A percentile compares a stretch with the other conserved stretches of the same genome.
Evolutionary conservation across 495 filamentous ascomycete species (phyloP).

Genomic region (Podospora didyma): DNA sequence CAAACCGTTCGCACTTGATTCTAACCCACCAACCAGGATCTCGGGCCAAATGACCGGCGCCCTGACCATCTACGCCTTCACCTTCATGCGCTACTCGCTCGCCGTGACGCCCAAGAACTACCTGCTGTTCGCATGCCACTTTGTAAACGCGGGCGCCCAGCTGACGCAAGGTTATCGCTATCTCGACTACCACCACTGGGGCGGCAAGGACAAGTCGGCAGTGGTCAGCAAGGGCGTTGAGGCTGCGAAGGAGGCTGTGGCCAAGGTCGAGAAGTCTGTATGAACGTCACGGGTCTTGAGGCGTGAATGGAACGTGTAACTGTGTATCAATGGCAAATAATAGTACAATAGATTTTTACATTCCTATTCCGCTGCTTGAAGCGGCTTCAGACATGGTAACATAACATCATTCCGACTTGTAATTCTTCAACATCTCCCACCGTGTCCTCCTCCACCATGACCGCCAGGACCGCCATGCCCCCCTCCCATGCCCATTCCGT

Average conservation of each 20-base stretch:
- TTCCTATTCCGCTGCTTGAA: no score
- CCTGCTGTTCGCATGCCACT: conserved; percentile 86
- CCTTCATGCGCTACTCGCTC: conserved; percentile 94
- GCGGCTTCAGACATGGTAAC: no score
- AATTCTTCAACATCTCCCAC: no score
- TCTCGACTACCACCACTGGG: conserved; percentile 52
- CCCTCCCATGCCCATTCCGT: no score
- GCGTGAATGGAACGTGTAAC: no score
- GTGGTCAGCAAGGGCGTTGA: neutral
- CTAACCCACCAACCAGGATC: conserved; percentile 53
- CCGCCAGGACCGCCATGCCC: no score
- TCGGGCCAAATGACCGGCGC: conserved; percentile 88
- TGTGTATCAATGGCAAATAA: no score
- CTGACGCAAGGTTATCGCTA: conserved; percentile 74
- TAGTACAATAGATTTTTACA: no score
- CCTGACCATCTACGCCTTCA: conserved; percentile 76
- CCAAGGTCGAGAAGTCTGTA: neutral
- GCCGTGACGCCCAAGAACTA: conserved; percentile 90
- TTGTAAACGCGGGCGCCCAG: conserved; percentile 74
- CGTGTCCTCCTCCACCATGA: no score
- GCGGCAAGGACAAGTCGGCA: conserved; percentile 36
- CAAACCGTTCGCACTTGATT: neutral
- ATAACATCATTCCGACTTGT: no score
- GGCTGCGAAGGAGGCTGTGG: neutral
- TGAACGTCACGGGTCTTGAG: neutral